A percentile compares a stretch with the other conserved stretches of the same genome.
phyloP scores from a whole-genome alignment of 192 early-diverging fungal species.

The Coemansia sp. region DNA sequence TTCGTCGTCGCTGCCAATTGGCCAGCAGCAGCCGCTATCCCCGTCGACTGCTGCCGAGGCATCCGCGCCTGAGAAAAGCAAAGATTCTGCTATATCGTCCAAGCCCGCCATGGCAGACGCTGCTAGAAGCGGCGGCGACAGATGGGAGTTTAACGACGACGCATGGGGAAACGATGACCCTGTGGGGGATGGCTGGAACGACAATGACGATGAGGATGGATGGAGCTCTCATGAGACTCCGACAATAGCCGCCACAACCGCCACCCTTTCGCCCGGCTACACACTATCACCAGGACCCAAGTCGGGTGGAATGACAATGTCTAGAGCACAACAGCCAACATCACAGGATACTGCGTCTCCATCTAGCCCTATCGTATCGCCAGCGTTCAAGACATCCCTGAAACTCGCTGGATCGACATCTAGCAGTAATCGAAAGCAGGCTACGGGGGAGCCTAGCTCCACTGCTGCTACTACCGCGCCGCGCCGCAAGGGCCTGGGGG shows the following conservation, averaged over 20 bases:
- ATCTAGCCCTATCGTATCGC: not conserved
- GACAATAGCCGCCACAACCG: not conserved
- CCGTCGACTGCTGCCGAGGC: not conserved
- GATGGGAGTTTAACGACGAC: constrained; percentile 41
- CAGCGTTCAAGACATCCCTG: constrained; percentile 3
- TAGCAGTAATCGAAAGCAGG: constrained; percentile 1
- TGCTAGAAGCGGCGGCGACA: not conserved
- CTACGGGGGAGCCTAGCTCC: not conserved
- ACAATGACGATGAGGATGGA: constrained; percentile 20
- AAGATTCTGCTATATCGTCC: not conserved
- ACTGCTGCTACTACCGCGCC: constrained; percentile 5
- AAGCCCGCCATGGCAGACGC: not conserved
- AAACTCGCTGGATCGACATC: constrained; percentile 15
- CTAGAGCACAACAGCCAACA: not conserved
- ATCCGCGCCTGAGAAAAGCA: not conserved
- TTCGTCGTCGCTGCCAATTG: constrained; percentile 21
- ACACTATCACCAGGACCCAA: not conserved
- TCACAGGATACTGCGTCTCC: not conserved
- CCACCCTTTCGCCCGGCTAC: not conserved
- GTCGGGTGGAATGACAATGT: constrained; percentile 24
- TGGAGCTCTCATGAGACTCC: constrained; percentile 13
- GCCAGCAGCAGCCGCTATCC: constrained; percentile 5
- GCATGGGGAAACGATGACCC: constrained; percentile 10
- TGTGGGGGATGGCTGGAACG: constrained; percentile 11
- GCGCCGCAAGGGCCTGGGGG: constrained; percentile 43